A percentile compares a stretch with the other conserved stretches of the same genome.
Conservation (phyloP, 192 early-diverging fungal species). For the Coemansia brasiliensis region DNA sequence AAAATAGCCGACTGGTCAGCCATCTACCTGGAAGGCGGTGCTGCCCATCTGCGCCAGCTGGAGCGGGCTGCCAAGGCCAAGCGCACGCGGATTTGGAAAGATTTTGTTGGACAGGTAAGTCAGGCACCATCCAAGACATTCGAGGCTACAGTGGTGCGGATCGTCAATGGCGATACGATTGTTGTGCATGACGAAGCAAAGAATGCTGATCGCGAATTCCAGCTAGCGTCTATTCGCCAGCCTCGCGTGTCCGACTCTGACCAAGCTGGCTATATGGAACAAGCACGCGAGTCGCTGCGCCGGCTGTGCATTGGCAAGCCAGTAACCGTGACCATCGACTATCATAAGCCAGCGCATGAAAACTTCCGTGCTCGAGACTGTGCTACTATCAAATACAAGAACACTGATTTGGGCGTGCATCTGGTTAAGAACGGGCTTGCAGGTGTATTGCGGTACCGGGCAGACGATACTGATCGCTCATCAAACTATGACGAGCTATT, state of each 20-base stretch:
- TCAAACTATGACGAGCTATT: conserved; percentile 83
- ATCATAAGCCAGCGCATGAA: conserved; percentile 85
- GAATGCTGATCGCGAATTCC: conserved; percentile 58
- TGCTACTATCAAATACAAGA: conserved; percentile 73
- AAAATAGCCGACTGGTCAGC: conserved; percentile 87
- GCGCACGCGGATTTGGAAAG: conserved; percentile 81
- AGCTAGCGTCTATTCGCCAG: conserved; percentile 62
- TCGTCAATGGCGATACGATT: conserved; percentile 63
- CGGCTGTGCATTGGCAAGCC: conserved; percentile 84
- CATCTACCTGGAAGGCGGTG: conserved; percentile 63
- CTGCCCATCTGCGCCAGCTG: conserved; percentile 65
- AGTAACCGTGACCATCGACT: conserved; percentile 75
- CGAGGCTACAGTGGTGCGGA: conserved; percentile 62
- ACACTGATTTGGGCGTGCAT: conserved; percentile 60
- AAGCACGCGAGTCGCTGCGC: conserved; percentile 88
- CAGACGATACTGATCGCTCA: conserved; percentile 86
- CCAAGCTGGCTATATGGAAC: conserved; percentile 78
- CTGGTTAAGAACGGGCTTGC: conserved; percentile 73
- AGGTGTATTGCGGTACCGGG: conserved; percentile 74
- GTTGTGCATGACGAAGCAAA: conserved; percentile 47
- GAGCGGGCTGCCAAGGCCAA: conserved; percentile 81
- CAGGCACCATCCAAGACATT: conserved; percentile 14
- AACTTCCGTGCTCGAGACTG: conserved; percentile 84
- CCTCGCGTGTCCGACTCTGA: conserved; percentile 72
- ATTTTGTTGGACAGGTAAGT: conserved; percentile 8